These are phyloP conservation scores for Phytophthora sp. DNA, from an alignment of 352 stramenopile genomes.

Conservation along the genomic window DNA sequence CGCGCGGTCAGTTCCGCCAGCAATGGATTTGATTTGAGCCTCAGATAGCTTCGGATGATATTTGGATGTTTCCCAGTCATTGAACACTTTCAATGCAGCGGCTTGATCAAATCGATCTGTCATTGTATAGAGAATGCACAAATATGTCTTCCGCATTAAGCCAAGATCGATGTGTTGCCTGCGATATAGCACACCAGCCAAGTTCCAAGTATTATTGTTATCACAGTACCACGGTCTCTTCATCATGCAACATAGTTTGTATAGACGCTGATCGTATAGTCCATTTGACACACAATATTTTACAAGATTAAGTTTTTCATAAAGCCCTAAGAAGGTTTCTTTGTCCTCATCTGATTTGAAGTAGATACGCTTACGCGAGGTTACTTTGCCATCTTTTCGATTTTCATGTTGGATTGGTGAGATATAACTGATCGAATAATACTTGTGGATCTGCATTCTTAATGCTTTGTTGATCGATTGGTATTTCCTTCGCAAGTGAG, in stretches of 20 bases:
- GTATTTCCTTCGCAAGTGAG: neutral
- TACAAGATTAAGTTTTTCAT: neutral
- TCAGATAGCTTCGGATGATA: neutral
- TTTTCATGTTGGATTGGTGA: neutral
- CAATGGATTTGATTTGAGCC: slow-evolving; percentile 1
- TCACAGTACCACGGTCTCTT: neutral
- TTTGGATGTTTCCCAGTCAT: neutral
- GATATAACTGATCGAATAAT: neutral
- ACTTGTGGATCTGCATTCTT: neutral
- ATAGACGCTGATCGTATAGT: neutral
- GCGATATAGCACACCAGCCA: neutral
- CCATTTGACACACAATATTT: neutral
- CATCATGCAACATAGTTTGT: neutral
- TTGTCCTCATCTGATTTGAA: neutral
- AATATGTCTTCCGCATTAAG: neutral
- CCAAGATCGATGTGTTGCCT: neutral
- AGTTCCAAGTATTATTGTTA: neutral
- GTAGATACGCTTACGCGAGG: neutral
- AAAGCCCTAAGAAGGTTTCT: neutral
- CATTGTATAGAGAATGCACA: neutral
- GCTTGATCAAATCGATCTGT: neutral
- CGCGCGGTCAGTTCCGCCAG: neutral
- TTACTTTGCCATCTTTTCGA: neutral
- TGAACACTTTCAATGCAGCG: neutral
- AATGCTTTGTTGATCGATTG: neutral